Percentiles rank a stretch among this genome's conserved stretches.
Conservation (phyloP, 768 basidiomycete species). For the Auricularia auricula-judae region DNA sequence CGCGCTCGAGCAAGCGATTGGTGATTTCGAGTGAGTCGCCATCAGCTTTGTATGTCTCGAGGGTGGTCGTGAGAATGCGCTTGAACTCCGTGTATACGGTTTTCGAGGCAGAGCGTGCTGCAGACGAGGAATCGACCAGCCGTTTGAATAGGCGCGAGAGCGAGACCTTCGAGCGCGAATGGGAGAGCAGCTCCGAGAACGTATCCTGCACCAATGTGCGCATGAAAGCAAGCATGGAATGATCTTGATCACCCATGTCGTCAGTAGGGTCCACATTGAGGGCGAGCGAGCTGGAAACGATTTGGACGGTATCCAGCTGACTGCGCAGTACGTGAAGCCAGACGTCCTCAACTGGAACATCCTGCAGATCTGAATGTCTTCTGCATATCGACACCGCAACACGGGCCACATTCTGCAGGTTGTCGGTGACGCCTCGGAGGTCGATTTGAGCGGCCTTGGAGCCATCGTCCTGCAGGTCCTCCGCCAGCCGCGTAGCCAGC, state of each 20-base stretch:
- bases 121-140: slow-evolving; percentile 63
- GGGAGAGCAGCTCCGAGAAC: slow-evolving; percentile 75
- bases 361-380: slow-evolving; percentile 41
- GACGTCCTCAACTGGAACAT: slow-evolving; percentile 58
- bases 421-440: slow-evolving; percentile 29
- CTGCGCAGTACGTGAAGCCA: slow-evolving; percentile 82
- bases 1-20: slow-evolving; percentile 67
- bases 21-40: slow-evolving; percentile 83
- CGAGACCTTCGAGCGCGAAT: slow-evolving; percentile 67
- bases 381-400: slow-evolving; percentile 62
- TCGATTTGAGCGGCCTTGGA: slow-evolving; percentile 10
- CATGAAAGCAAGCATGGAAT: slow-evolving; percentile 37
- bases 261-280: slow-evolving; percentile 8
- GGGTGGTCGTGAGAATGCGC: slow-evolving; percentile 84
- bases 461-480: slow-evolving; percentile 4
- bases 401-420: slow-evolving; percentile 46
- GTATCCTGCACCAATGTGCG: slow-evolving; percentile 75
- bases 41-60: slow-evolving; percentile 88
- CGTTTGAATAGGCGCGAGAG: slow-evolving; percentile 91
- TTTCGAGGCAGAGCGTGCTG: slow-evolving; percentile 36
- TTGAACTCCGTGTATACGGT: slow-evolving; percentile 86
- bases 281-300: slow-evolving; percentile 32
- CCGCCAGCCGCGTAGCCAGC: slow-evolving; percentile 8
- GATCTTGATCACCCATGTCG: slow-evolving; percentile 15
- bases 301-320: slow-evolving; percentile 72